Evolutionary conservation across 805 yeast species (phyloP).

Genomic region (Blastobotrys terrestris): DNA sequence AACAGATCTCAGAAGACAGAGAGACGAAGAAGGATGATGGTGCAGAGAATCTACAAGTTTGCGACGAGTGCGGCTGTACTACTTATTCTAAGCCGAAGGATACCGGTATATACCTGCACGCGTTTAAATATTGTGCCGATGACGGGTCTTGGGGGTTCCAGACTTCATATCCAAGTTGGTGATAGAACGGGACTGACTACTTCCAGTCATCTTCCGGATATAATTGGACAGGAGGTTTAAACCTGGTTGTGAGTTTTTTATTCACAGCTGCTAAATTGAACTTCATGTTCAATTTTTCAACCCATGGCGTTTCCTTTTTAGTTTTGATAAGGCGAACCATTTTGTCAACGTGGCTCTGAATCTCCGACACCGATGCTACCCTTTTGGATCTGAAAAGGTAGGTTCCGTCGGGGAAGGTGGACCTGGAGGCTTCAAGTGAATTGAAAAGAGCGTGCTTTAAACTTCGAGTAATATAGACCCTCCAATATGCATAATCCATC

Average conservation of each 20-base stretch:
- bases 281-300: slow-evolving; percentile 10
- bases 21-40: slow-evolving; percentile 35
- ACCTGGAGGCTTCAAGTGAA: slow-evolving; percentile 2
- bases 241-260: neutral
- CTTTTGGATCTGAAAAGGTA: slow-evolving; percentile 12
- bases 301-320: slow-evolving; percentile 12
- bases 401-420: slow-evolving; percentile 12
- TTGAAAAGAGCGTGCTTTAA: slow-evolving; percentile 7
- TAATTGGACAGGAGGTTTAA: neutral
- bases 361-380: slow-evolving; percentile 7
- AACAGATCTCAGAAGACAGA: slow-evolving; percentile 23
- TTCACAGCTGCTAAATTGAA: neutral
- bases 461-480: slow-evolving; percentile 8
- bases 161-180: slow-evolving; percentile 54
- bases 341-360: slow-evolving; percentile 10
- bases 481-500: slow-evolving; percentile 18
- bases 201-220: slow-evolving; percentile 38
- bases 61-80: neutral
- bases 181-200: slow-evolving; percentile 40
- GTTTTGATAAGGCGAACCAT: slow-evolving; percentile 5
- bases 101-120: slow-evolving; percentile 76
- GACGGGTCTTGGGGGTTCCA: slow-evolving; percentile 52
- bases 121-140: slow-evolving; percentile 54
- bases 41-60: slow-evolving; percentile 25
- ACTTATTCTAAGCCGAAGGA: slow-evolving; percentile 36